These are phyloP conservation scores for Phialophora macrospora DNA, from an alignment of 2,329 filamentous ascomycete species.

Conservation along the genomic window DNA sequence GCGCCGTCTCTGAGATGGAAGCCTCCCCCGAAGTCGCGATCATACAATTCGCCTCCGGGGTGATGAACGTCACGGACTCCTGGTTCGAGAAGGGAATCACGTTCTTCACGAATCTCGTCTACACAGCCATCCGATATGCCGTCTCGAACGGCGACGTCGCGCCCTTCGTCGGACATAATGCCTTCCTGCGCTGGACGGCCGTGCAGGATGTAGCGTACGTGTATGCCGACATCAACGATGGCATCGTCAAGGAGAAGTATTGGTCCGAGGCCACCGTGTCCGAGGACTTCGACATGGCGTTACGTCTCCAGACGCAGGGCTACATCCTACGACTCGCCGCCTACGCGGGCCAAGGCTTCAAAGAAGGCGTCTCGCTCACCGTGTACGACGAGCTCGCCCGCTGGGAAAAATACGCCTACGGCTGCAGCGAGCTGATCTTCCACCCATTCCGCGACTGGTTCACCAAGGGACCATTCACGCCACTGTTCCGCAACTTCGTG, in stretches of 20 bases:
- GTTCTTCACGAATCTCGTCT: slow-evolving; percentile 79
- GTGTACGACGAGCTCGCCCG: slow-evolving; percentile 83
- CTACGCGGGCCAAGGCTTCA: slow-evolving; percentile 72
- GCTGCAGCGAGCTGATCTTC: slow-evolving; percentile 82
- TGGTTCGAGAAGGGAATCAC: slow-evolving; percentile 79
- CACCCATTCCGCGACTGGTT: slow-evolving; percentile 76
- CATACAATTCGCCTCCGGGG: slow-evolving; percentile 72
- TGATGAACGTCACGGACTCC: slow-evolving; percentile 74
- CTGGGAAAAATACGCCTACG: slow-evolving; percentile 87
- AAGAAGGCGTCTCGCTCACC: slow-evolving; percentile 81
- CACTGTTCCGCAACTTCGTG: slow-evolving; percentile 75
- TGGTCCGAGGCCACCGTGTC: slow-evolving; percentile 79
- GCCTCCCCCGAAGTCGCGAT: slow-evolving; percentile 71
- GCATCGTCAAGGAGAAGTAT: slow-evolving; percentile 65
- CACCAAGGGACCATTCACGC: slow-evolving; percentile 75
- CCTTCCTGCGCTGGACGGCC: slow-evolving; percentile 72
- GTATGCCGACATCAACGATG: slow-evolving; percentile 50
- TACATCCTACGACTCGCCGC: slow-evolving; percentile 71
- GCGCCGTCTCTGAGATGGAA: slow-evolving; percentile 74
- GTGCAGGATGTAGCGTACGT: slow-evolving; percentile 63
- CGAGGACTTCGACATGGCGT: slow-evolving; percentile 76
- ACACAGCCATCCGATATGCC: slow-evolving; percentile 72
- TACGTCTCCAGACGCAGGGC: slow-evolving; percentile 71
- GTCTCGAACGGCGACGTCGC: slow-evolving; percentile 74
- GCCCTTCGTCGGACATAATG: slow-evolving; percentile 79